Percentiles rank a stretch among this genome's conserved stretches.
phyloP scores from a whole-genome alignment of 371 early-diverging fungal genomes.

The Chytridiales sp. region DNA sequence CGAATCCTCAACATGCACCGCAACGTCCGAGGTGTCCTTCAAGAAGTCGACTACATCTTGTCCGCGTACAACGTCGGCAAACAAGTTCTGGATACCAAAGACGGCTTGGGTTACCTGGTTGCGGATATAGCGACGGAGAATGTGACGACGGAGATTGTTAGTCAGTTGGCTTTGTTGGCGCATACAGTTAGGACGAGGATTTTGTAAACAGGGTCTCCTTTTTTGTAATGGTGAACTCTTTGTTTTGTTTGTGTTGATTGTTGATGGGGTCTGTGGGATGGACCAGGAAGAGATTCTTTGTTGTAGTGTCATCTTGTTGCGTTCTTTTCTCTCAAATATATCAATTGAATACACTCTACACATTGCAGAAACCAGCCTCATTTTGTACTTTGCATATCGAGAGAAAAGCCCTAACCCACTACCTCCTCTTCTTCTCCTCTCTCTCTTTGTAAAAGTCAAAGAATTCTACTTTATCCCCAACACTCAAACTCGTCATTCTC shows the following conservation, averaged over 20 bases:
- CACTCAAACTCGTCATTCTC: constrained; percentile 69
- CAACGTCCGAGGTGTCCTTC: constrained; percentile 92
- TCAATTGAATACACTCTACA: too few relatives aligned
- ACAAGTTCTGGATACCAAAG: constrained; percentile 89
- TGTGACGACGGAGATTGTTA: constrained; percentile 45
- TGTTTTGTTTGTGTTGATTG: too few relatives aligned
- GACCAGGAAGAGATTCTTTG: too few relatives aligned
- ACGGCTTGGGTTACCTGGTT: constrained; percentile 45
- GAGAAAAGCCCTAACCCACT: too few relatives aligned
- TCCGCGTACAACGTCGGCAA: constrained; percentile 91
- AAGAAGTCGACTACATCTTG: constrained; percentile 88
- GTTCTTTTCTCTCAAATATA: constrained; percentile 1
- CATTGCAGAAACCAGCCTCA: too few relatives aligned
- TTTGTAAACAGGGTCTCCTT: constrained; percentile 10
- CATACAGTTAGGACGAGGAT: constrained; percentile 41
- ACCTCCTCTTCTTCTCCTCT: constrained; percentile 20
- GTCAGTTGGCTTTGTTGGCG: constrained; percentile 44
- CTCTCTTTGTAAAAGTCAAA: constrained; percentile 70
- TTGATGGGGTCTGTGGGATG: too few relatives aligned
- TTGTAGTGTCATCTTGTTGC: neutral
- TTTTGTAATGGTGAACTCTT: neutral
- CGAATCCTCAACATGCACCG: constrained; percentile 87
- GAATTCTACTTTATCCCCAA: constrained; percentile 77
- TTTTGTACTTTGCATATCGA: too few relatives aligned
- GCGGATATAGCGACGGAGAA: constrained; percentile 41